Conservation (phyloP, 2,329 filamentous ascomycete genomes). For the Cadophora gregata region DNA sequence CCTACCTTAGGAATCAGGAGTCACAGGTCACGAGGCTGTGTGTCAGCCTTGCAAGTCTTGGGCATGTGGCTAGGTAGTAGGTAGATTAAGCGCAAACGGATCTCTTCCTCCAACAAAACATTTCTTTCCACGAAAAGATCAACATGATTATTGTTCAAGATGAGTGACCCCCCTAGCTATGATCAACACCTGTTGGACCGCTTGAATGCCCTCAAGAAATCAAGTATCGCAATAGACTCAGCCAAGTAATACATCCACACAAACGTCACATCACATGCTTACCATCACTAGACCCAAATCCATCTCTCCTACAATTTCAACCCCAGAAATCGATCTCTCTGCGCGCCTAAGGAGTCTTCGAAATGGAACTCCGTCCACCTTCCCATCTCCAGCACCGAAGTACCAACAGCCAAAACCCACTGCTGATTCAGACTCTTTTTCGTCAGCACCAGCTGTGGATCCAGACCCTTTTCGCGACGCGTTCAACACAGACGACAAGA, state of each 20-base stretch:
- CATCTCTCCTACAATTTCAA: conserved; percentile 25
- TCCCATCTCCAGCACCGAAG: conserved; percentile 24
- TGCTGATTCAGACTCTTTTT: conserved; percentile 8
- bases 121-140: not conserved
- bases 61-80: conserved; percentile 3
- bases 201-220: conserved; percentile 44
- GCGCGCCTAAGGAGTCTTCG: conserved; percentile 40
- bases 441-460: conserved; percentile 15
- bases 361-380: conserved; percentile 36
- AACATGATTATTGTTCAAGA: conserved; percentile 25
- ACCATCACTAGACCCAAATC: conserved; percentile 29
- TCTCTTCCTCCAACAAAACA: conserved; percentile 4
- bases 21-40: conserved; percentile 31
- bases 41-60: conserved; percentile 31
- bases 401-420: conserved; percentile 8
- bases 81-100: conserved; percentile 9
- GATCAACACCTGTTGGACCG: conserved; percentile 42
- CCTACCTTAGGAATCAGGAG: too few relatives aligned
- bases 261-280: conserved; percentile 31
- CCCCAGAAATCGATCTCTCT: conserved; percentile 40
- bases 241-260: conserved; percentile 33
- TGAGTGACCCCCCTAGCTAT: conserved; percentile 40
- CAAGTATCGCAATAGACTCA: conserved; percentile 37
- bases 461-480: conserved; percentile 31
- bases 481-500: conserved; percentile 37